These are phyloP conservation scores for Bathelium albidoporum DNA, from an alignment of 495 filamentous ascomycete species.

Conservation along the genomic window DNA sequence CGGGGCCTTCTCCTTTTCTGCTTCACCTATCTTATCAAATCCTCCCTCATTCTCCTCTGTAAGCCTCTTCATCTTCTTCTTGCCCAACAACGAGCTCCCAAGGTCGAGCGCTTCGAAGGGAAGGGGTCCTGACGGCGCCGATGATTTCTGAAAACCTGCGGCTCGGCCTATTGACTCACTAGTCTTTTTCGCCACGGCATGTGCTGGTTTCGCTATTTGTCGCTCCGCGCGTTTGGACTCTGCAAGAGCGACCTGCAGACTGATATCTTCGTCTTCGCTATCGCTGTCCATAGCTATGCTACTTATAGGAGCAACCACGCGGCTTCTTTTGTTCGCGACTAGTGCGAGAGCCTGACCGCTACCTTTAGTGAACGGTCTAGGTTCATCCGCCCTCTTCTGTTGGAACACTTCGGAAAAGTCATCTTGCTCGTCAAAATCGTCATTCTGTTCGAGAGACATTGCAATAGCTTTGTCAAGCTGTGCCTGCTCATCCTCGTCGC, in stretches of 20 bases:
- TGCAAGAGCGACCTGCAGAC: slow-evolving; percentile 50
- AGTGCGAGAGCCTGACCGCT: slow-evolving; percentile 50
- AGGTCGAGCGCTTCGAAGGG: slow-evolving; percentile 83
- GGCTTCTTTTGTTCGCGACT: slow-evolving; percentile 52
- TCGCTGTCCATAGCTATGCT: slow-evolving; percentile 27
- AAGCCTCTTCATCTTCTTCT: slow-evolving; percentile 33
- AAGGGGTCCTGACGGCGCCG: slow-evolving; percentile 65
- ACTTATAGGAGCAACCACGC: slow-evolving; percentile 37
- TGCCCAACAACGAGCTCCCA: slow-evolving; percentile 45
- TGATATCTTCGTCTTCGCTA: slow-evolving; percentile 52
- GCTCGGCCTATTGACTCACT: background rate
- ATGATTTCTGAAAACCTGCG: slow-evolving; percentile 27
- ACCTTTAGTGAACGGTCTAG: slow-evolving; percentile 41
- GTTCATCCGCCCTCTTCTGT: slow-evolving; percentile 43
- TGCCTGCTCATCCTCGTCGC: slow-evolving; percentile 54
- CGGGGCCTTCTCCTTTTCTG: slow-evolving; percentile 21
- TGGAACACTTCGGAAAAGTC: slow-evolving; percentile 32
- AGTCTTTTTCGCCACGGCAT: background rate
- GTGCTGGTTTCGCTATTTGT: slow-evolving; percentile 4
- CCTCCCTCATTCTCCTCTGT: slow-evolving; percentile 56
- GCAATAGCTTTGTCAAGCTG: slow-evolving; percentile 70
- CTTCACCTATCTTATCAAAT: slow-evolving; percentile 44
- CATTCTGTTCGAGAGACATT: slow-evolving; percentile 51
- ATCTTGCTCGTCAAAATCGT: slow-evolving; percentile 39
- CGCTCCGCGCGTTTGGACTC: slow-evolving; percentile 35